Base-by-base conservation (phyloP, 2,329 filamentous ascomycete genomes). In the Penicillium frequentans region DNA sequence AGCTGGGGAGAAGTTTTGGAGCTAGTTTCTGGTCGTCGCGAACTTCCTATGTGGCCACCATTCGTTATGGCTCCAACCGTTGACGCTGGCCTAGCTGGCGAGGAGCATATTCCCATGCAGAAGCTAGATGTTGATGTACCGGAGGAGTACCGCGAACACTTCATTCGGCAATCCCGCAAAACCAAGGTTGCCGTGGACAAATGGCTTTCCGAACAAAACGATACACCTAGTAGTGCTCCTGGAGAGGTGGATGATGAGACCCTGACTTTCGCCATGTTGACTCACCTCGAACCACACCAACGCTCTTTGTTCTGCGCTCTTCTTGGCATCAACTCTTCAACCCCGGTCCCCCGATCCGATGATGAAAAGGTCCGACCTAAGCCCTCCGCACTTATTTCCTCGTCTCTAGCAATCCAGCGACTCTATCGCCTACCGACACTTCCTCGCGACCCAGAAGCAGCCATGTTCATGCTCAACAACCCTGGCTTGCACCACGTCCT, bases 1-100 rank as follows among this genome's bases (percentile, higher is more conserved):
- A 95, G 91, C 60, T 99, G 93, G 93, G 93, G 95, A 10, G 93
- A 98, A 71, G 92, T 98, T 13, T 77, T 99, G 24, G 95, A 99
- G 74, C 87, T 93, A 70, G 92, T 96, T 13, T 95, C 91, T 62
- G 93, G 93, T 19, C 86, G 93, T 54, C 86, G 91, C 57, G 91
- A 96, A 65, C 81, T 97, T 51, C 93, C 93, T 0, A 77, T 82
- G 16, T 97, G 93, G 93, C 93, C 93, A 23, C 91, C 93, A 0
- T 95, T 97, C 68, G 86, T 90, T 63, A 83, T 93, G 64, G 84
- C 84, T 3, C 80, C 84, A 49, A 79, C 81, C 16, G 71, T 76
- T 31, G 81, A 81, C 11, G 74, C 86, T n/a, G 83, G 82, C n/a
- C 79, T 86, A 39, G 78, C 79, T 5, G 79, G 79, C 42, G 76